Conservation (phyloP, 768 basidiomycete genomes). For the Tremella yokohamensis region DNA sequence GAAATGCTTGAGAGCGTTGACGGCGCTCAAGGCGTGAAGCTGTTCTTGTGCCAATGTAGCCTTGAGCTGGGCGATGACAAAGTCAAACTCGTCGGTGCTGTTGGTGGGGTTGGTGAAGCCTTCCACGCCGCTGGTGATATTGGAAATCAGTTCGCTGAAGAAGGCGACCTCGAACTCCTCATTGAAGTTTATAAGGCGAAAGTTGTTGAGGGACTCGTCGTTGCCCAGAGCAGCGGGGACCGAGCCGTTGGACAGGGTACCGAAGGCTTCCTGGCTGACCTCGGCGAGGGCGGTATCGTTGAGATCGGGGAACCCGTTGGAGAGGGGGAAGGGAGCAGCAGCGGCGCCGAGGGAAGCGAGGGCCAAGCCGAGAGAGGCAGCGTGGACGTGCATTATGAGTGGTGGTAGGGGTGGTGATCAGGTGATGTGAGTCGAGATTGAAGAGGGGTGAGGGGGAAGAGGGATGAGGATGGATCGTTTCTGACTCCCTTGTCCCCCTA, state of each 20-base stretch:
- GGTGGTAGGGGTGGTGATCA: no score
- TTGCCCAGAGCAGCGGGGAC: constrained; percentile 6
- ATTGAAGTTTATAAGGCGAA: constrained; percentile 11
- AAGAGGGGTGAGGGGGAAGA: no score
- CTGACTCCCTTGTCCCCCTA: no score
- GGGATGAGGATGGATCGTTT: no score
- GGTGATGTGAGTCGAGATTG: no score
- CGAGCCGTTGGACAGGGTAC: constrained; percentile 10
- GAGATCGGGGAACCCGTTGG: constrained; percentile 13
- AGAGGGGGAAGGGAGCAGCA: constrained; percentile 10
- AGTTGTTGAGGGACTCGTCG: constrained; percentile 8
- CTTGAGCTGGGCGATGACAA: background rate
- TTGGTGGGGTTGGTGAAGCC: constrained; percentile 7
- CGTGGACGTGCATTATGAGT: background rate
- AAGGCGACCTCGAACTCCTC: constrained; percentile 16
- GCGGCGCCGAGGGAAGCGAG: background rate
- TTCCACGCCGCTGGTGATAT: constrained; percentile 12
- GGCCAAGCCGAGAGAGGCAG: background rate
- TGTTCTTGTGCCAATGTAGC: constrained; percentile 7
- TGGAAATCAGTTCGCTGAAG: constrained; percentile 6
- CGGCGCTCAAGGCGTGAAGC: constrained; percentile 10
- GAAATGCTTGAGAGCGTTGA: background rate
- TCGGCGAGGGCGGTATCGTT: constrained; percentile 3
- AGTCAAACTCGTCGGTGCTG: background rate
- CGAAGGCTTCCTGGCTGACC: constrained; percentile 8